Percentiles rank a stretch among this genome's conserved stretches.
Conservation (phyloP, 2,329 filamentous ascomycete species). For the Sporothrix curviconia region DNA sequence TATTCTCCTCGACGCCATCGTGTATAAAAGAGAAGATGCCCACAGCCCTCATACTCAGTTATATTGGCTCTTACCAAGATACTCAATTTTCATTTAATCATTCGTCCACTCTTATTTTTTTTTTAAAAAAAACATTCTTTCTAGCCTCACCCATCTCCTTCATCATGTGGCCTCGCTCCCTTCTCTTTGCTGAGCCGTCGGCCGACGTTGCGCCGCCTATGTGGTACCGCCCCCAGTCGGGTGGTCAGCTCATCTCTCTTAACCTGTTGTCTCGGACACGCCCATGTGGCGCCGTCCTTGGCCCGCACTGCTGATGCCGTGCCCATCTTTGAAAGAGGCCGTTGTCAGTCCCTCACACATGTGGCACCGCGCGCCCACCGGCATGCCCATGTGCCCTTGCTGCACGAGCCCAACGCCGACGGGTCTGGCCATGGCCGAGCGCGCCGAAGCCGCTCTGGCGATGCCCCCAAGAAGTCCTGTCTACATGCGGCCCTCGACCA, state of each 20-base stretch:
- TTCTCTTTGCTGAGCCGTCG: constrained; percentile 12
- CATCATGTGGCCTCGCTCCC: constrained; percentile 11
- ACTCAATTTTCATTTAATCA: neutral
- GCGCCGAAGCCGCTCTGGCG: neutral
- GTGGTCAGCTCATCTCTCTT: constrained; percentile 10
- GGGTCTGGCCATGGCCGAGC: neutral
- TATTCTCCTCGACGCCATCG: no score
- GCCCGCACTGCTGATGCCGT: constrained; percentile 6
- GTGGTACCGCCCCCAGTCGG: constrained; percentile 11
- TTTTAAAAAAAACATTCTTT: neutral
- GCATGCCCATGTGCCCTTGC: constrained; percentile 13
- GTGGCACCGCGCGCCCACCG: constrained; percentile 14
- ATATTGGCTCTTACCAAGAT: neutral
- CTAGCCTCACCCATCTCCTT: neutral
- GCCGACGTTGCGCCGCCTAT: constrained; percentile 13
- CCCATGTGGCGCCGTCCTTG: constrained; percentile 15
- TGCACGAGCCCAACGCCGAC: constrained; percentile 6
- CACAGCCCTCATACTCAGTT: no score
- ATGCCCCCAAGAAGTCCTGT: neutral
- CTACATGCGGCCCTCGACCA: neutral
- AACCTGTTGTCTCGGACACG: neutral
- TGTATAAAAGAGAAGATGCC: no score
- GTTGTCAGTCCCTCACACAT: constrained; percentile 10
- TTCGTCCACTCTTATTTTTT: neutral
- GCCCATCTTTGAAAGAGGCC: constrained; percentile 15